Base-by-base conservation (phyloP, 495 filamentous ascomycete species). In the Terfezia boudieri region DNA sequence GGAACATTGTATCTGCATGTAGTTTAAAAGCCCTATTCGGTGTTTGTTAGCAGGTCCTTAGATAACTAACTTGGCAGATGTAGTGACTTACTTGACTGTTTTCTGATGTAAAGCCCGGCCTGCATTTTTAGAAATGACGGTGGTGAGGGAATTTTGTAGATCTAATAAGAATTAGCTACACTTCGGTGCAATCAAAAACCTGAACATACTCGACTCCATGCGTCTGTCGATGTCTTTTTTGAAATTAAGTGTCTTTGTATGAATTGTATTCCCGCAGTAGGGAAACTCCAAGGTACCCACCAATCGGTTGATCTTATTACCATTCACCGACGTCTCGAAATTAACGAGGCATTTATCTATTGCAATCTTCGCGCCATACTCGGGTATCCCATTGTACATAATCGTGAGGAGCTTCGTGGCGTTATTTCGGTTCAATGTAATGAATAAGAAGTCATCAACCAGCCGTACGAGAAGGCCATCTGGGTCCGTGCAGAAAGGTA, bases 381-480 rank as follows among this genome's bases (percentile, higher is more conserved):
- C 72, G 1, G 80, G 78, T 32, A 86, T 65, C 4, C 89, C 90
- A 1, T 68, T 60, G 58, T 90, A 76, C 87, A 96, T 93, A 37
- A 78, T 71, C 49, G 76, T 67, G 23, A 94, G 66, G 60, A 98
- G 95, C 12, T 69, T 67, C 52, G 68, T 70, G 0, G 85, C 88
- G 60, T 84, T 74, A 0, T 64, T 57, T 41, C 61, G 67, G 52
- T 84, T 70, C 0, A 78, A 76, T 2, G 86, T 94, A 60, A 98
- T 79, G 49, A 96, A 76, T 16, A 95, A 67, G 59, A 96, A 96
- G 60, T 98, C 90, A 53, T 98, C 90, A 43, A 92, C 82, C 2
- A 94, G 73, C 41, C 90, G 72, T 41, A 96, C 63, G 32, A 98
- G 71, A 7, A 94, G 62, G 36, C 76, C 78, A 8, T 83, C 69